Conservation (phyloP, 2,329 filamentous ascomycete species). For the Cytospora chrysosperma region DNA sequence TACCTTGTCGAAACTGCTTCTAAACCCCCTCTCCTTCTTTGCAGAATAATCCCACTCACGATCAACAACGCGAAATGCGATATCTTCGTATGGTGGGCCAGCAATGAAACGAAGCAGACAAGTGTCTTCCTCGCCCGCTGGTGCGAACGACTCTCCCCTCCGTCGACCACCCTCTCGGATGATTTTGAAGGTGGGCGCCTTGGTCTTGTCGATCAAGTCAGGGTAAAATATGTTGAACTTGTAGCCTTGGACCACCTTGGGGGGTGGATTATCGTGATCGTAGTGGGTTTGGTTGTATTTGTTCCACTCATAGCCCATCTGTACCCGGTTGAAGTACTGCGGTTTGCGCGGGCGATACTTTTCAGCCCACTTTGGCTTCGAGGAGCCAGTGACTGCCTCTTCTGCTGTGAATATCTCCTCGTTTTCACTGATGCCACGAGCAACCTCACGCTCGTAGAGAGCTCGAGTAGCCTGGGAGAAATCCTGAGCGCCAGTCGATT, state of each 20-base stretch:
- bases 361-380: slow-evolving; percentile 74
- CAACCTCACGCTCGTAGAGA: slow-evolving; percentile 88
- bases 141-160: slow-evolving; percentile 87
- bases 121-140: slow-evolving; percentile 93
- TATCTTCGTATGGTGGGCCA: slow-evolving; percentile 92
- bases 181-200: slow-evolving; percentile 93
- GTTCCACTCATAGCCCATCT: slow-evolving; percentile 99
- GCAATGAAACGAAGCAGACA: slow-evolving; percentile 95
- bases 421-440: slow-evolving; percentile 85
- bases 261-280: slow-evolving; percentile 95
- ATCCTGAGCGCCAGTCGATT: slow-evolving; percentile 68
- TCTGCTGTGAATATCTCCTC: slow-evolving; percentile 95
- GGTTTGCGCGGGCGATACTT: slow-evolving; percentile 90
- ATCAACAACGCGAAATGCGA: slow-evolving; percentile 96
- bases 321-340: slow-evolving; percentile 94
- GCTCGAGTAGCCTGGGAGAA: slow-evolving; percentile 85
- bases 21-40: slow-evolving; percentile 91
- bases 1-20: slow-evolving; percentile 97
- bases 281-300: slow-evolving; percentile 99
- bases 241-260: slow-evolving; percentile 97
- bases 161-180: slow-evolving; percentile 88
- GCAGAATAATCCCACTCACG: slow-evolving; percentile 99
- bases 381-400: slow-evolving; percentile 67
- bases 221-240: slow-evolving; percentile 99
- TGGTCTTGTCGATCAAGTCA: slow-evolving; percentile 90